Evolutionary conservation across 257 asterid species (phyloP).

Genomic region (Nicotiana attenuata): DNA sequence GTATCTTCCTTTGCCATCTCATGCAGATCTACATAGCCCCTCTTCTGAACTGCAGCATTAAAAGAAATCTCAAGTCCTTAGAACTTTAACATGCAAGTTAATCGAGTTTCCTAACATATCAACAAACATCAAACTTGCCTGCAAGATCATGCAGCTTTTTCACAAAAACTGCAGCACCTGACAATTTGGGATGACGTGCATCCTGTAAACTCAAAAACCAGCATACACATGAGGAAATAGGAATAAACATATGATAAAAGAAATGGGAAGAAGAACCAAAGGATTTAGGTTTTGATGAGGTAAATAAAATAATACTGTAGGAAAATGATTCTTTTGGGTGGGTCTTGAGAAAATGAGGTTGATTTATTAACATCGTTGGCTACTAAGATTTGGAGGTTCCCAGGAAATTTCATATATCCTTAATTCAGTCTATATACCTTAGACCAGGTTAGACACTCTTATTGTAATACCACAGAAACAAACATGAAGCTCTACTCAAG

Average conservation of each 20-base stretch:
- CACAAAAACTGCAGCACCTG: slow-evolving; percentile 90
- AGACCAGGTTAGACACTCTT: neutral
- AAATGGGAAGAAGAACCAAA: neutral
- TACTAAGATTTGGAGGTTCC: neutral
- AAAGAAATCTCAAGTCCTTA: slow-evolving; percentile 15
- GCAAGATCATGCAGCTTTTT: slow-evolving; percentile 91
- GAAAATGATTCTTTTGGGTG: neutral
- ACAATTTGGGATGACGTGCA: slow-evolving; percentile 69
- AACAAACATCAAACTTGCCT: slow-evolving; percentile 36
- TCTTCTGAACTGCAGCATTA: slow-evolving; percentile 74
- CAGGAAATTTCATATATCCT: neutral
- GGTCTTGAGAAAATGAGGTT: neutral
- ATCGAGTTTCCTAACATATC: slow-evolving; percentile 1
- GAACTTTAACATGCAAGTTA: slow-evolving; percentile 2
- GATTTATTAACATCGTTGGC: neutral
- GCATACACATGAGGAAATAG: slow-evolving; percentile 3
- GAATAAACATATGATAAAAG: neutral
- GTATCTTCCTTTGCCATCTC: slow-evolving; percentile 79
- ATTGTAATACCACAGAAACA: neutral
- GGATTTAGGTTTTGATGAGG: neutral
- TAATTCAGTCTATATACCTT: neutral
- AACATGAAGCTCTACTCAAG: neutral
- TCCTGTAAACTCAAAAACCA: slow-evolving; percentile 50
- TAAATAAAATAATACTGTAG: neutral
- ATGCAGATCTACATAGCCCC: slow-evolving; percentile 82